Evolutionary conservation across 148 eudicot species (phyloP).

Genomic region (Diospyros lotus): DNA sequence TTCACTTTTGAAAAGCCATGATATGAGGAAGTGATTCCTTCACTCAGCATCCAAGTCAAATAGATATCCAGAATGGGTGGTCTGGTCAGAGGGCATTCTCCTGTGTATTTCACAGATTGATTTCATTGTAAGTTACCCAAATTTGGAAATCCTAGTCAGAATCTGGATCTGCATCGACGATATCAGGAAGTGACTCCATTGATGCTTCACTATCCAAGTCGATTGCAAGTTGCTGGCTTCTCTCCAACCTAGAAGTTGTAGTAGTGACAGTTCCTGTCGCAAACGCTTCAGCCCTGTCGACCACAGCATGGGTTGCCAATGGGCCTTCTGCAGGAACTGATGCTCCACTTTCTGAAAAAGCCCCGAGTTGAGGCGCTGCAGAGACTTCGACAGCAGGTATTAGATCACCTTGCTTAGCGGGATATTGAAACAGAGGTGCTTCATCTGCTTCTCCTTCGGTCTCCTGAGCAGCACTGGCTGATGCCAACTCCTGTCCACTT

Average conservation of each 20-base stretch:
- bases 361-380: constrained; percentile 8
- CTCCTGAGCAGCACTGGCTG: constrained; percentile 3
- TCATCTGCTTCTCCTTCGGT: constrained; percentile 21
- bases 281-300: constrained; percentile 1
- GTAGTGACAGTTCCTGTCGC: constrained; percentile 1
- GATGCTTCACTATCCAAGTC: constrained; percentile 26
- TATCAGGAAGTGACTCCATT: constrained; percentile 40
- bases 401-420: constrained; percentile 9
- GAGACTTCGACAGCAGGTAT: constrained; percentile 4
- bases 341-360: constrained; percentile 7
- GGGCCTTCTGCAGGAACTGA: constrained; percentile 10
- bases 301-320: background rate
- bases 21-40: no score
- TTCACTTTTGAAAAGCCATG: no score
- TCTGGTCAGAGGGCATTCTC: background rate
- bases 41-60: no score
- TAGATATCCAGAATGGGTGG: no score
- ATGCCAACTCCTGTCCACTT: constrained; percentile 11
- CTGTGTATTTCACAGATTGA: background rate
- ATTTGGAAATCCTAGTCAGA: constrained; percentile 28
- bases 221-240: constrained; percentile 1
- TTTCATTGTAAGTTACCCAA: background rate
- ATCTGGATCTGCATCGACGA: constrained; percentile 47
- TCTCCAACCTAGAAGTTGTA: background rate
- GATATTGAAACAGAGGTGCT: constrained; percentile 12